Base-by-base conservation (phyloP, 2,329 filamentous ascomycete species). In the Scedosporium apiospermum region DNA sequence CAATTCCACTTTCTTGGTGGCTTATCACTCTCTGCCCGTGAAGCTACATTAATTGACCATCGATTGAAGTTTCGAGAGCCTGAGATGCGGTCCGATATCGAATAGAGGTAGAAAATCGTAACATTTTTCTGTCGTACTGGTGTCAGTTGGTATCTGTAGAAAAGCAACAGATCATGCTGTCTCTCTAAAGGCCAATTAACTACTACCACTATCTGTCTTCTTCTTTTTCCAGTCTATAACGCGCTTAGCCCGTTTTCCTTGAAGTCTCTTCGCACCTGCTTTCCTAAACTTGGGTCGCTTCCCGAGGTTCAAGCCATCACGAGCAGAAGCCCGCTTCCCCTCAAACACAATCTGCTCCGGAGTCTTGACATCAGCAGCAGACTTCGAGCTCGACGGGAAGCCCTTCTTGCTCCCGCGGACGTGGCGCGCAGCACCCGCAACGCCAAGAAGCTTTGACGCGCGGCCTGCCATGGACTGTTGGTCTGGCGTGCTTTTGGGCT, bases 271-370 rank as follows among this genome's bases (percentile, higher is more conserved):
- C 67, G 21, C 67, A 67, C 65, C 74, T 63, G 65, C 66, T 66
- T 71, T 72, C 16, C 75, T 76, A 69, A 76, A 76, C 70, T 81
- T 84, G 65, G 72, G 73, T 68, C 83, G 83, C 66, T 84, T 84
- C 10, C 82, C 81, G 42, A 88, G 74, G 71, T 81, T 87, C 65
- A 84, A 72, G 4, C 83, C 87, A 64, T 88, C 84, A 63, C 81
- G 88, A 38, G 81, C 77, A 62, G 83, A 90, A 9, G 90, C 90
- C 62, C 91, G 82, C 66, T 88, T 86, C 0, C 91, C 91, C 73
- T 96, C 91, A 68, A 93, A 93, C n/a, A 93, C 83, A 65, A 93
- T 84, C 16, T 80, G 78, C 73, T 92, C 88, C 0, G 88, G 87
- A 1, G 82, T 80, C 74, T 84, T 83, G 66, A 83, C 72, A 4